phyloP scores from a whole-genome alignment of 1,284 basidiomycete genomes.

The Microstroma glucosiphilum region DNA sequence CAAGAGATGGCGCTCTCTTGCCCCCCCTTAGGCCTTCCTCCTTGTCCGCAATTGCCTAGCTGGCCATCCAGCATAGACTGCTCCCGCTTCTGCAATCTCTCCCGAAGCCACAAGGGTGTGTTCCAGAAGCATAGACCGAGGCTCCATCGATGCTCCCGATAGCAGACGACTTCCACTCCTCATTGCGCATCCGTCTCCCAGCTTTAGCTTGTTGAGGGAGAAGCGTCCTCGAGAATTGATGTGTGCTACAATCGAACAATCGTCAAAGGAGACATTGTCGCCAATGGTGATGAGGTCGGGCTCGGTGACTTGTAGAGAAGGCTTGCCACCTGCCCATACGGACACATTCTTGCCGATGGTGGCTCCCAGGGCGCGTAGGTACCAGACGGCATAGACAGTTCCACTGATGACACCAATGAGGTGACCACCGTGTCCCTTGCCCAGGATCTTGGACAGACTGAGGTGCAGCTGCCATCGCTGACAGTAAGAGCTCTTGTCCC shows the following conservation, averaged over 20 bases:
- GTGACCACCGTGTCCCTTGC: conserved; percentile 46
- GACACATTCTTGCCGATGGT: conserved; percentile 44
- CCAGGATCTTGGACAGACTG: conserved; percentile 40
- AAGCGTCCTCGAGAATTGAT: conserved; percentile 50
- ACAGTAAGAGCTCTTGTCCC: conserved; percentile 51
- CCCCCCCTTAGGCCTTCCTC: neutral
- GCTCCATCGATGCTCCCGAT: conserved; percentile 48
- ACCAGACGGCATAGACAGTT: conserved; percentile 45
- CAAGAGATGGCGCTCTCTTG: neutral
- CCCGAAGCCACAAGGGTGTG: conserved; percentile 50
- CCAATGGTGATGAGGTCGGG: conserved; percentile 50
- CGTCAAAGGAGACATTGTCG: conserved; percentile 45
- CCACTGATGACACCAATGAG: conserved; percentile 45
- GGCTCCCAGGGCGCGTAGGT: conserved; percentile 44
- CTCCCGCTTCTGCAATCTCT: conserved; percentile 48
- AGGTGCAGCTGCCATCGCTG: conserved; percentile 50
- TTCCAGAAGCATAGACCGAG: conserved; percentile 48
- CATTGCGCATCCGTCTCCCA: conserved; percentile 49
- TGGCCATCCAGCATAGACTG: conserved; percentile 49
- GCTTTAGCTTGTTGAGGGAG: conserved; percentile 47
- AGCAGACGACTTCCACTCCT: conserved; percentile 45
- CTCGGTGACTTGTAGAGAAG: conserved; percentile 48
- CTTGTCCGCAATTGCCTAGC: conserved; percentile 35
- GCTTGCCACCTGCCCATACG: conserved; percentile 50
- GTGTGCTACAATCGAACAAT: conserved; percentile 49